These are phyloP conservation scores for Penicillium crustosum DNA, from an alignment of 2,329 filamentous ascomycete species.

Conservation along the genomic window DNA sequence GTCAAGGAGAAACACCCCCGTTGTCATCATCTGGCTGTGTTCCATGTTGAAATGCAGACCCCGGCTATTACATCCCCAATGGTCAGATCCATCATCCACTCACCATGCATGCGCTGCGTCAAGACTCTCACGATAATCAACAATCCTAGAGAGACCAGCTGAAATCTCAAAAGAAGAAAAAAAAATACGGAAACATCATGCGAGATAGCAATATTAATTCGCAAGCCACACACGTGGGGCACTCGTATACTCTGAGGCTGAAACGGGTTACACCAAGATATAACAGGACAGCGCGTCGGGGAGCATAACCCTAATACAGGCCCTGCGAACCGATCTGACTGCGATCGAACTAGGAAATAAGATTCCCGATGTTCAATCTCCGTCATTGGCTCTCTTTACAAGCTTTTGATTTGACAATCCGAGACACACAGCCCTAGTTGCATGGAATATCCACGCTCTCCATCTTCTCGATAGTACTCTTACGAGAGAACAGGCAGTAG, in stretches of 20 bases:
- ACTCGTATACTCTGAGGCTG: constrained; percentile 4
- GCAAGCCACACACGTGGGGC: background rate
- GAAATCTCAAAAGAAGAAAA: background rate
- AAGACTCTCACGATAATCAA: background rate
- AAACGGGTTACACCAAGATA: background rate
- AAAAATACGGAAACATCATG: background rate
- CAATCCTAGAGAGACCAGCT: background rate
- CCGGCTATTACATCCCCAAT: background rate
- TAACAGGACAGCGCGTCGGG: background rate
- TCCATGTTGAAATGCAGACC: background rate
- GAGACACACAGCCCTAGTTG: constrained; percentile 1
- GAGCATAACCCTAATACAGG: constrained; percentile 1
- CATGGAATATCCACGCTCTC: background rate
- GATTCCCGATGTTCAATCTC: background rate
- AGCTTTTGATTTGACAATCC: background rate
- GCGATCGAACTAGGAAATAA: background rate
- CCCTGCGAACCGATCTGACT: constrained; percentile 1
- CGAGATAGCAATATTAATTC: background rate
- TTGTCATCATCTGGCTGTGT: background rate
- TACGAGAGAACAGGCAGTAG: background rate
- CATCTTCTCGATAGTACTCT: background rate
- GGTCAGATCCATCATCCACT: background rate
- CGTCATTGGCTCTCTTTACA: background rate
- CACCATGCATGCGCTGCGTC: background rate
- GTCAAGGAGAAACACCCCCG: background rate